Evolutionary conservation across 768 basidiomycete species (phyloP).

Genomic region (Phaffia australis): DNA sequence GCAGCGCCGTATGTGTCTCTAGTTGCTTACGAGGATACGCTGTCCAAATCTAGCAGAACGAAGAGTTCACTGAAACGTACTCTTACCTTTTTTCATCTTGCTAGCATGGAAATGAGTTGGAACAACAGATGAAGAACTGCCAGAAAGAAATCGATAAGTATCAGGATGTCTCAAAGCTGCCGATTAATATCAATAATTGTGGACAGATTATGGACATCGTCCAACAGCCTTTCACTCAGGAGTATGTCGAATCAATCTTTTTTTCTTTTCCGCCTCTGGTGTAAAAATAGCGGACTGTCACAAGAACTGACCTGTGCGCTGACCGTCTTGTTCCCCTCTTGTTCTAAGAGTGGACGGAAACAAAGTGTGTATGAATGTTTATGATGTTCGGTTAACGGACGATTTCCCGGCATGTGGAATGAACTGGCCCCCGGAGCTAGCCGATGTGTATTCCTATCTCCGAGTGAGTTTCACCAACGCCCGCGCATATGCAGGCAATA

Average conservation of each 20-base stretch:
- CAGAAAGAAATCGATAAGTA: slow-evolving; percentile 40
- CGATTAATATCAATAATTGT: slow-evolving; percentile 49
- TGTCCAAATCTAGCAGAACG: background rate
- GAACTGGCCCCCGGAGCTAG: slow-evolving; percentile 92
- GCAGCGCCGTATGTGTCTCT: slow-evolving; percentile 49
- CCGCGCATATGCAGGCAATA: background rate
- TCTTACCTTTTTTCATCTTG: background rate
- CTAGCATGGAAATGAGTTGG: slow-evolving; percentile 55
- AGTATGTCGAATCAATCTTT: slow-evolving; percentile 33
- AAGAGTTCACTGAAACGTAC: background rate
- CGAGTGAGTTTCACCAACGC: slow-evolving; percentile 47
- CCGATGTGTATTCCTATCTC: slow-evolving; percentile 62
- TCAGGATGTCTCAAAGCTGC: slow-evolving; percentile 36
- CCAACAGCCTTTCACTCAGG: slow-evolving; percentile 38
- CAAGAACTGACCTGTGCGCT: background rate
- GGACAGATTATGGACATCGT: slow-evolving; percentile 47
- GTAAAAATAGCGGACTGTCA: too few species aligned
- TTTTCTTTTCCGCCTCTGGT: background rate
- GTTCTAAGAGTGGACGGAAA: slow-evolving; percentile 53
- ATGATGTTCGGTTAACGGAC: slow-evolving; percentile 87
- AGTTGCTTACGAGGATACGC: background rate
- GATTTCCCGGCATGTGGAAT: slow-evolving; percentile 78
- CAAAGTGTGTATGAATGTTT: slow-evolving; percentile 79
- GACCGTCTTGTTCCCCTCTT: background rate
- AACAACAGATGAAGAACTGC: slow-evolving; percentile 53